Evolutionary conservation across 805 yeast species (phyloP).

Genomic region (Monosporozyma servazzii): DNA sequence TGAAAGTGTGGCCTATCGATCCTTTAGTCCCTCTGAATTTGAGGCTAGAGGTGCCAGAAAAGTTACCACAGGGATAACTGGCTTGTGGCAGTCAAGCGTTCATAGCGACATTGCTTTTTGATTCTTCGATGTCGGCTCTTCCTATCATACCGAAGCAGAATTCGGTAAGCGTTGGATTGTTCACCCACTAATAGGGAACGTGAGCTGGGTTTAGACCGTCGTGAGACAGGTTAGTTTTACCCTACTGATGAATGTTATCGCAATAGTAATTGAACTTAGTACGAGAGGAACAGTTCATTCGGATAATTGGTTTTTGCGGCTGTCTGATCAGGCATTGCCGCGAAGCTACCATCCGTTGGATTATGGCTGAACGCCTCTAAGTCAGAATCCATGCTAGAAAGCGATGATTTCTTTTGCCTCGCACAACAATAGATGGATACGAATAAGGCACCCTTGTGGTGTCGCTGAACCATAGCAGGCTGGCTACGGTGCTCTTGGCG

Average conservation of each 20-base stretch:
- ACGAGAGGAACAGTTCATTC: conserved; percentile 42
- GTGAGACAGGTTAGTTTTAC: conserved; percentile 39
- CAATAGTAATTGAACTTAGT: conserved; percentile 37
- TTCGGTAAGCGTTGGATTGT: conserved; percentile 40
- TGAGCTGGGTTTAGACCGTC: conserved; percentile 38
- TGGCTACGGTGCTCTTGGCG: not conserved
- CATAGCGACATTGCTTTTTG: conserved; percentile 41
- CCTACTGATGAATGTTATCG: conserved; percentile 35
- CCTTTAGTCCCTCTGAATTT: conserved; percentile 38
- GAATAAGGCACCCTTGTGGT: not conserved
- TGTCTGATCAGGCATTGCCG: conserved; percentile 40
- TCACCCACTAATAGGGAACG: conserved; percentile 41
- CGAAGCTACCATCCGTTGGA: conserved; percentile 39
- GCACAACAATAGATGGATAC: not conserved
- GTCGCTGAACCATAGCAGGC: not conserved
- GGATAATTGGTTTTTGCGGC: conserved; percentile 40
- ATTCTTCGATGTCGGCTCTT: conserved; percentile 43
- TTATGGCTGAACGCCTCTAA: not conserved
- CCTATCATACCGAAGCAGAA: conserved; percentile 44
- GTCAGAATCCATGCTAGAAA: not conserved
- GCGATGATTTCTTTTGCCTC: not conserved
- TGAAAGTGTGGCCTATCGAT: conserved; percentile 44
- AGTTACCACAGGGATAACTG: conserved; percentile 37
- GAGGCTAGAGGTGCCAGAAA: conserved; percentile 40
- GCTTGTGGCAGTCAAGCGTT: conserved; percentile 43